These are phyloP conservation scores for Pisolithus marmoratus DNA, from an alignment of 768 basidiomycete genomes.

Conservation along the genomic window DNA sequence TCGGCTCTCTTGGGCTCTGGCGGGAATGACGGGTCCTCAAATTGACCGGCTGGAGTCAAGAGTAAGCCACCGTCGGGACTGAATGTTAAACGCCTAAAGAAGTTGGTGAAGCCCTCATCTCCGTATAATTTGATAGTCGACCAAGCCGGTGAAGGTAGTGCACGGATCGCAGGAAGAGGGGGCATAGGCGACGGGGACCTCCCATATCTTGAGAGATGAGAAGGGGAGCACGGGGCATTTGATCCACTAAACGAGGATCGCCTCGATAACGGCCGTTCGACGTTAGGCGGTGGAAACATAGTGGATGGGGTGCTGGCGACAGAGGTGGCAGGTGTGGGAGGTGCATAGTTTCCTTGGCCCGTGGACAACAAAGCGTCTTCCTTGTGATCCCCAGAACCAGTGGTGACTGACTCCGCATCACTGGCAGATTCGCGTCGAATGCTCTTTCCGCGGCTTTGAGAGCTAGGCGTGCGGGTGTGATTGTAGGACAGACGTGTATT, in stretches of 20 bases:
- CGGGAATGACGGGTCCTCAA: slow-evolving; percentile 78
- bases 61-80: slow-evolving; percentile 92
- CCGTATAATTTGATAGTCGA: slow-evolving; percentile 81
- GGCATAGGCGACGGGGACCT: slow-evolving; percentile 89
- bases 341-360: slow-evolving; percentile 31
- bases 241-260: slow-evolving; percentile 71
- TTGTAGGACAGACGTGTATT: slow-evolving; percentile 67
- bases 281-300: slow-evolving; percentile 38
- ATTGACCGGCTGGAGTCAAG: slow-evolving; percentile 94
- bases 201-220: slow-evolving; percentile 59
- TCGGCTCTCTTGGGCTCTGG: slow-evolving; percentile 28
- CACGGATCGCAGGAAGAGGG: slow-evolving; percentile 88
- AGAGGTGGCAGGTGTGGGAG: slow-evolving; percentile 62
- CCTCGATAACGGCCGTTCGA: slow-evolving; percentile 59
- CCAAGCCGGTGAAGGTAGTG: slow-evolving; percentile 57
- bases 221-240: slow-evolving; percentile 72
- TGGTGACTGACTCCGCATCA: slow-evolving; percentile 62
- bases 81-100: slow-evolving; percentile 91
- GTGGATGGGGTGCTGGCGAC: slow-evolving; percentile 61
- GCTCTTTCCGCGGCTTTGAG: slow-evolving; percentile 52
- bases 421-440: slow-evolving; percentile 72
- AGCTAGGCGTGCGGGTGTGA: slow-evolving; percentile 69
- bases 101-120: slow-evolving; percentile 92
- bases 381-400: slow-evolving; percentile 51
- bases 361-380: slow-evolving; percentile 28